phyloP scores from a whole-genome alignment of 1,139 yeast species.

The Saccharomyces pastorianus region DNA sequence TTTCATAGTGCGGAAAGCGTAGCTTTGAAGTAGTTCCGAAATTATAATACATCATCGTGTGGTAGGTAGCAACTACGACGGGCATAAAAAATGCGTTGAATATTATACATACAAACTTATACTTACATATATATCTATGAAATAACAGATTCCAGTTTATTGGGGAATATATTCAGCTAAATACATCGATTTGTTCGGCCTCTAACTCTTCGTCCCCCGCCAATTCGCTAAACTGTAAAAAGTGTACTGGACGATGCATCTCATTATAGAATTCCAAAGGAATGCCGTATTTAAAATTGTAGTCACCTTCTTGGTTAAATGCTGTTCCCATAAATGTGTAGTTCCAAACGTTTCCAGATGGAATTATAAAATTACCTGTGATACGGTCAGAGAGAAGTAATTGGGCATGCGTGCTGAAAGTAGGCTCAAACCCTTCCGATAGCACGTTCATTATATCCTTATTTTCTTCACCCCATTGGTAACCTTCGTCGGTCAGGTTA shows the following conservation, averaged over 20 bases:
- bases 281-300: constrained; percentile 60
- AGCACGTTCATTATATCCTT: constrained; percentile 38
- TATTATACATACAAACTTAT: neutral
- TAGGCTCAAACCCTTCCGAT: constrained; percentile 58
- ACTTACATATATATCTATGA: neutral
- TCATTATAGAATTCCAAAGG: constrained; percentile 83
- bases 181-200: constrained; percentile 66
- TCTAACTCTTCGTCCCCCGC: constrained; percentile 52
- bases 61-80: neutral
- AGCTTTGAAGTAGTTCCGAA: neutral
- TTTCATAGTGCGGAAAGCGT: neutral
- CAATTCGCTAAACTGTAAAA: constrained; percentile 61
- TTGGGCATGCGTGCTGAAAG: constrained; percentile 59
- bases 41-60: neutral
- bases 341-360: constrained; percentile 83
- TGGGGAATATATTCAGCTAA: constrained; percentile 36
- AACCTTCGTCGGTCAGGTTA: constrained; percentile 55
- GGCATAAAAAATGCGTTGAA: neutral
- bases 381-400: constrained; percentile 67
- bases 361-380: constrained; percentile 79
- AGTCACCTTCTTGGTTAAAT: constrained; percentile 59
- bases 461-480: constrained; percentile 68
- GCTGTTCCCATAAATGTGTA: constrained; percentile 82
- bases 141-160: constrained; percentile 1
- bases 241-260: constrained; percentile 82